Percentiles rank a stretch among this genome's conserved stretches.
Conservation (phyloP, 768 basidiomycete species). For the Terana coerulea region DNA sequence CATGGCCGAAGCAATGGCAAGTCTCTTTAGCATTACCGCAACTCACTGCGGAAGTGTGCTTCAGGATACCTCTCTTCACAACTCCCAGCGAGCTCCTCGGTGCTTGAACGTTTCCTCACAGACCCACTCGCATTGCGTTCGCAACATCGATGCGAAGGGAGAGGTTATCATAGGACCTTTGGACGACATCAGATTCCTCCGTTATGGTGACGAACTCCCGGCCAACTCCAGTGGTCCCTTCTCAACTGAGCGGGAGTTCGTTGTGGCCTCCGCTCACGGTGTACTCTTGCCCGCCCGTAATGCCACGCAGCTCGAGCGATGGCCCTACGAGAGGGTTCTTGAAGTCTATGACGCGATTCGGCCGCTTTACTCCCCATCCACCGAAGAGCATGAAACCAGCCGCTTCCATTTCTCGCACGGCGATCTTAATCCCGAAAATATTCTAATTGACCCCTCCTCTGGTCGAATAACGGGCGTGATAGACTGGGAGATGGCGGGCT, state of each 20-base stretch:
- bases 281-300: not conserved
- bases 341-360: not conserved
- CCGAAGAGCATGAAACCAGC: too few relatives aligned
- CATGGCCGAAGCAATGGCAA: not conserved
- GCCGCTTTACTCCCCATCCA: not conserved
- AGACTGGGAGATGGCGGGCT: slow-evolving; percentile 3
- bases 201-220: slow-evolving; percentile 23
- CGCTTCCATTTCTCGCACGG: slow-evolving; percentile 1
- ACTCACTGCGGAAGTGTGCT: not conserved
- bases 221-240: slow-evolving; percentile 3
- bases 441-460: not conserved
- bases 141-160: too few relatives aligned
- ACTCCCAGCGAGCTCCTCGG: not conserved
- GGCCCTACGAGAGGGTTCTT: not conserved
- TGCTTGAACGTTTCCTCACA: not conserved
- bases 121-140: too few relatives aligned
- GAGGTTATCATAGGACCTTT: not conserved
- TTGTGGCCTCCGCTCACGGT: not conserved
- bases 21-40: not conserved
- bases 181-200: slow-evolving; percentile 19
- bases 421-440: not conserved
- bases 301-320: not conserved
- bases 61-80: not conserved
- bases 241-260: not conserved
- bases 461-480: not conserved